phyloP scores from a whole-genome alignment of 306 rosid species.

The Gastrolobium villosum region DNA sequence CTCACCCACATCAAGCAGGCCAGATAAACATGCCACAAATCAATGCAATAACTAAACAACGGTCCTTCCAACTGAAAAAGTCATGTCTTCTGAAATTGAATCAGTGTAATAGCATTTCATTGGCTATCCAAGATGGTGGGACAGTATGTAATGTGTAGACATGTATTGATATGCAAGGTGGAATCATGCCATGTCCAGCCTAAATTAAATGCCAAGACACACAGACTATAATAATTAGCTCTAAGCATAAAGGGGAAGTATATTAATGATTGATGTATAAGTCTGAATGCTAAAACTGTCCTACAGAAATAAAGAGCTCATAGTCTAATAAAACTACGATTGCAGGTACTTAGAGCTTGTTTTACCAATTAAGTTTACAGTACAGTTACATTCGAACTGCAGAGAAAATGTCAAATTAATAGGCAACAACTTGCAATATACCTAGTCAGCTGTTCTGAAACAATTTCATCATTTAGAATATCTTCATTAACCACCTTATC shows the following conservation, averaged over 20 bases:
- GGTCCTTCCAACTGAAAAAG: not conserved
- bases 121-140: constrained; percentile 23
- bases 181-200: constrained; percentile 29
- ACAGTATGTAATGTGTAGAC: not conserved
- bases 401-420: constrained; percentile 17
- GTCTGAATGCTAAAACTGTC: constrained; percentile 12
- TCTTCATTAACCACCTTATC: constrained; percentile 56
- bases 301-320: not conserved
- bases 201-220: constrained; percentile 1
- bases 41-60: constrained; percentile 6
- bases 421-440: constrained; percentile 48
- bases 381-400: not conserved
- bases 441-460: constrained; percentile 96
- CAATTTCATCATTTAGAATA: constrained; percentile 82
- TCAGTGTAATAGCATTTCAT: constrained; percentile 18
- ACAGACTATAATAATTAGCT: constrained; percentile 12
- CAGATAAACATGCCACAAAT: constrained; percentile 14
- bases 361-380: constrained; percentile 29
- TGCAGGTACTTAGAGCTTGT: not conserved
- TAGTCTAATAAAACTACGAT: constrained; percentile 23
- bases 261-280: constrained; percentile 28
- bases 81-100: constrained; percentile 17
- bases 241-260: constrained; percentile 5
- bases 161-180: constrained; percentile 7
- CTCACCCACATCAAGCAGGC: constrained; percentile 12